Evolutionary conservation across 768 basidiomycete species (phyloP).

Genomic region (Leccinellum albellum): DNA sequence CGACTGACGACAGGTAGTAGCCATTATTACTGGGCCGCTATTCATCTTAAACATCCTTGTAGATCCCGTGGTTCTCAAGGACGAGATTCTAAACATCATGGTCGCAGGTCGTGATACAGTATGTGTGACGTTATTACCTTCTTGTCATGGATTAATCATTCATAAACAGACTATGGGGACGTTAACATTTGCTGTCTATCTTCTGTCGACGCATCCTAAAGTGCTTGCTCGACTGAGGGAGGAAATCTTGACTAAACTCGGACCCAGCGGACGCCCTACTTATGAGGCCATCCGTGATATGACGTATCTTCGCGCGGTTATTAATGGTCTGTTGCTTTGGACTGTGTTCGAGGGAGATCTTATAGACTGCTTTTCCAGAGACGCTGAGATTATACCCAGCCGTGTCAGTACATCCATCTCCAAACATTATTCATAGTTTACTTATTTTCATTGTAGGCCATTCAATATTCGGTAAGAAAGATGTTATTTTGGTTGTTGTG

Average conservation of each 20-base stretch:
- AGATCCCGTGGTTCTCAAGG: constrained; percentile 29
- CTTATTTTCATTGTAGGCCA: constrained; percentile 29
- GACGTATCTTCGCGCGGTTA: constrained; percentile 61
- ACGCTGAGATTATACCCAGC: constrained; percentile 55
- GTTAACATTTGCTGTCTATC: constrained; percentile 37
- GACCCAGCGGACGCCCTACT: constrained; percentile 44
- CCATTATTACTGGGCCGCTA: constrained; percentile 19
- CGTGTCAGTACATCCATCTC: constrained; percentile 28
- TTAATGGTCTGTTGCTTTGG: constrained; percentile 44
- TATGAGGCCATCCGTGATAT: constrained; percentile 56
- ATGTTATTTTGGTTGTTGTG: background rate
- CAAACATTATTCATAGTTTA: background rate
- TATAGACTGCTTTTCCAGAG: constrained; percentile 30
- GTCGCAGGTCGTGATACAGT: constrained; percentile 32
- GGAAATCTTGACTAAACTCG: constrained; percentile 53
- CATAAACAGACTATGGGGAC: constrained; percentile 38
- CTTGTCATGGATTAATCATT: background rate
- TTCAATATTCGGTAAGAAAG: constrained; percentile 43
- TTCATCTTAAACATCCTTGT: background rate
- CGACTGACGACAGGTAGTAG: constrained; percentile 41
- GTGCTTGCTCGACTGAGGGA: constrained; percentile 46
- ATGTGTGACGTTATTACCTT: background rate
- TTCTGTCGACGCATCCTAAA: constrained; percentile 48
- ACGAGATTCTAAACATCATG: constrained; percentile 34
- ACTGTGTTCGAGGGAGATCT: background rate